These are phyloP conservation scores for Alnus rubra DNA, from an alignment of 306 rosid genomes.

Conservation along the genomic window DNA sequence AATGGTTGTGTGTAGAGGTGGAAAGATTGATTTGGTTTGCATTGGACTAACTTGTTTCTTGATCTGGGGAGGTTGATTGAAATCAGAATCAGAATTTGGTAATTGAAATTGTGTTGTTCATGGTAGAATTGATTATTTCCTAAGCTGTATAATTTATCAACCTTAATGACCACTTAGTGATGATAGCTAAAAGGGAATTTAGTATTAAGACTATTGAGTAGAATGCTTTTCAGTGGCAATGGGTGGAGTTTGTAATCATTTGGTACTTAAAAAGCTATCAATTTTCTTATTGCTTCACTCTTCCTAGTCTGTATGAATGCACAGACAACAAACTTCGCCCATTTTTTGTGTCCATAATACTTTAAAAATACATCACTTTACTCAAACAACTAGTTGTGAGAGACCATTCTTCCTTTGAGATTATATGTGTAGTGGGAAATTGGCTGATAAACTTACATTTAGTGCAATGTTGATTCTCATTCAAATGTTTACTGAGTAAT, in stretches of 20 bases:
- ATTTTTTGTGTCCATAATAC: not conserved
- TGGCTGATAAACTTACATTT: not conserved
- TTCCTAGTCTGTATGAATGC: slow-evolving; percentile 1
- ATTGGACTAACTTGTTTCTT: too few species aligned
- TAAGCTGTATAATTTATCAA: not conserved
- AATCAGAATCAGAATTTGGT: slow-evolving; percentile 5
- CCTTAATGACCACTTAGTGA: not conserved
- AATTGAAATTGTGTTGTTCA: slow-evolving; percentile 19
- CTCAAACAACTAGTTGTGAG: not conserved
- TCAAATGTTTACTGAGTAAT: not conserved
- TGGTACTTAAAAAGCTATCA: not conserved
- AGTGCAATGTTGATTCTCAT: slow-evolving; percentile 18
- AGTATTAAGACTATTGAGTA: slow-evolving; percentile 2
- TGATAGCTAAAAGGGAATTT: not conserved
- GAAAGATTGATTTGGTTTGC: too few species aligned
- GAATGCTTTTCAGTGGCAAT: not conserved
- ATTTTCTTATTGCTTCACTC: slow-evolving; percentile 2
- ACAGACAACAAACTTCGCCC: not conserved
- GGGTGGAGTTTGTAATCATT: not conserved
- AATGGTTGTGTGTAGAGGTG: too few species aligned
- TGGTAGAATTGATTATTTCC: slow-evolving; percentile 16
- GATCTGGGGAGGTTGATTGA: slow-evolving; percentile 3
- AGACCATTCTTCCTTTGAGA: not conserved
- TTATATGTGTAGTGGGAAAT: not conserved
- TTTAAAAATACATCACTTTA: slow-evolving; percentile 12